These are phyloP conservation scores for Linnemannia exigua DNA, from an alignment of 192 early-diverging fungal genomes.

Conservation along the genomic window DNA sequence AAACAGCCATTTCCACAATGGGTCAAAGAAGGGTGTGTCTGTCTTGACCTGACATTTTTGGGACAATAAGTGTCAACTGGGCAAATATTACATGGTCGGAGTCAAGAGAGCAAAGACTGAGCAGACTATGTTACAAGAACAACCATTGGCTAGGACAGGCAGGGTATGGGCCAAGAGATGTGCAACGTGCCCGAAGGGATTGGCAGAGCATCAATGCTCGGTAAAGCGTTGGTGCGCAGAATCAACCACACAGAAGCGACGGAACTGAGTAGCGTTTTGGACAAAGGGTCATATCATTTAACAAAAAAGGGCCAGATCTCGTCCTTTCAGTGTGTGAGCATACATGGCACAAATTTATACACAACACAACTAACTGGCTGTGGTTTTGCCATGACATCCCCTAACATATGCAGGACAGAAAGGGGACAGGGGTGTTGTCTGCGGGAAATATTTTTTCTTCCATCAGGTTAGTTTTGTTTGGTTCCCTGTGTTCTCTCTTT, in stretches of 20 bases:
- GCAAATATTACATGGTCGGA: neutral
- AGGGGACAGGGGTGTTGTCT: neutral
- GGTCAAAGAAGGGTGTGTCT: neutral
- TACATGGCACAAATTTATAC: too few species aligned
- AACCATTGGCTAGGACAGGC: neutral
- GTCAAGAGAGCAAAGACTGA: neutral
- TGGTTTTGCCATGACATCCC: neutral
- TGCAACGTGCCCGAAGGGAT: conserved; percentile 2
- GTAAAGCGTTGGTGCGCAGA: neutral
- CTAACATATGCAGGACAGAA: neutral
- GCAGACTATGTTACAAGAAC: neutral
- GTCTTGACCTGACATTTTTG: neutral
- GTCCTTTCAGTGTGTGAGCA: neutral
- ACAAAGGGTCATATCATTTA: neutral
- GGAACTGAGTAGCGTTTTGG: too few species aligned
- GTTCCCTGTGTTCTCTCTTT: neutral
- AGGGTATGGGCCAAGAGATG: conserved; percentile 7
- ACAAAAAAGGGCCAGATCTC: neutral
- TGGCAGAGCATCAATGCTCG: neutral
- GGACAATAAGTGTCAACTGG: neutral
- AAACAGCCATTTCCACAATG: neutral
- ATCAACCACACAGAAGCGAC: neutral
- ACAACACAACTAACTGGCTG: neutral
- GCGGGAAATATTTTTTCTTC: neutral
- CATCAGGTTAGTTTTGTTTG: neutral